phyloP scores from a whole-genome alignment of 345 rosid genomes.

The Camelina laxa region DNA sequence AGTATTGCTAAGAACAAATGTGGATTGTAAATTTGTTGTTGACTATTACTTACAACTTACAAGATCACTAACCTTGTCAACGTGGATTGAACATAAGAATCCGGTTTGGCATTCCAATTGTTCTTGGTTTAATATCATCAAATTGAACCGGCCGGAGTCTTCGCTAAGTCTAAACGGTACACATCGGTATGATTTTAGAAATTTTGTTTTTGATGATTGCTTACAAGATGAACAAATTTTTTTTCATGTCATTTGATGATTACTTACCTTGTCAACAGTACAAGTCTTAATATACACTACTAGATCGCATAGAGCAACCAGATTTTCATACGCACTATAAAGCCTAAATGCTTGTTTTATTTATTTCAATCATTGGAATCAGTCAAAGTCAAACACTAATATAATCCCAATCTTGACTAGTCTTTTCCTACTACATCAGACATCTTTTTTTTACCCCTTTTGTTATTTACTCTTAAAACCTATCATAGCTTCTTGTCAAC shows the following conservation, averaged over 20 bases:
- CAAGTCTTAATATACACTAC: not conserved
- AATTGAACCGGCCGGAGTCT: conserved; percentile 4
- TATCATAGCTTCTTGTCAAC: conserved; percentile 4
- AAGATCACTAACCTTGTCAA: too few species aligned
- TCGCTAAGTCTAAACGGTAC: not conserved
- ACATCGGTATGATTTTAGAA: not conserved
- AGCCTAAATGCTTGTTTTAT: not conserved
- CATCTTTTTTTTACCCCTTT: not conserved
- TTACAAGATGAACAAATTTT: too few species aligned
- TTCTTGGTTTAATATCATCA: not conserved
- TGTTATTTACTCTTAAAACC: conserved; percentile 36
- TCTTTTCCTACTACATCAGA: conserved; percentile 33
- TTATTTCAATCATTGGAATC: conserved; percentile 26
- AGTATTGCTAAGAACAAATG: not conserved
- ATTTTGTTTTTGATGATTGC: too few species aligned
- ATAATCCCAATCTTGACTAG: conserved; percentile 28
- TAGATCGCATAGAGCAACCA: not conserved
- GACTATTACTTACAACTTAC: too few species aligned
- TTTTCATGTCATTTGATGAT: too few species aligned
- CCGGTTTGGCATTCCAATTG: too few species aligned
- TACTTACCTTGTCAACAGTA: too few species aligned
- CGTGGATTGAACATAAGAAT: too few species aligned
- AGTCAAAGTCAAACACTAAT: conserved; percentile 32
- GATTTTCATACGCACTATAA: not conserved
- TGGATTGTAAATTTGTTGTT: too few species aligned